phyloP scores from a whole-genome alignment of 176 grass and related monocot species.

The barley (Hordeum vulgare) region DNA sequence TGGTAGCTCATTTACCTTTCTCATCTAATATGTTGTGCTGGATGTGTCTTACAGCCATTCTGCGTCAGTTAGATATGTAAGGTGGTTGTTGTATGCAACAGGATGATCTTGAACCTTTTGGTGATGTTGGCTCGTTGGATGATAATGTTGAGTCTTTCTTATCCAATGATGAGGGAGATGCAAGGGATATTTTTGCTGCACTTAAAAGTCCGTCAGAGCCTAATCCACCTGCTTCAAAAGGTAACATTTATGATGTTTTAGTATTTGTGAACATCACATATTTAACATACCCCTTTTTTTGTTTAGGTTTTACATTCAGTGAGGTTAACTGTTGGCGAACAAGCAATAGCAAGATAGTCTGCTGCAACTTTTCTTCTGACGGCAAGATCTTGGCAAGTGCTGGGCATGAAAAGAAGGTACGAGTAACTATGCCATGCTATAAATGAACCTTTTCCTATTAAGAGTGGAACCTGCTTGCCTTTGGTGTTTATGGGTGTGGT shows the following conservation, averaged over 20 bases:
- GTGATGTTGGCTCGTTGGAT: conserved; percentile 83
- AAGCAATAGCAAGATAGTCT: conserved; percentile 91
- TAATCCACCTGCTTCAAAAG: conserved; percentile 62
- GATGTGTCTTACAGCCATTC: conserved; percentile 8
- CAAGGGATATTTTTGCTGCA: conserved; percentile 88
- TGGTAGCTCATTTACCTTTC: conserved; percentile 53
- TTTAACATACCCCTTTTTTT: neutral
- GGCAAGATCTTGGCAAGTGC: conserved; percentile 94
- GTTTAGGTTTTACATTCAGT: conserved; percentile 84
- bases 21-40: neutral
- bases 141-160: conserved; percentile 99
- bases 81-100: conserved; percentile 20
- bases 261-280: neutral
- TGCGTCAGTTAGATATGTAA: conserved; percentile 18
- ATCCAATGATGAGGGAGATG: conserved; percentile 84
- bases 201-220: conserved; percentile 62
- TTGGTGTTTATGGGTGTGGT: conserved; percentile 7
- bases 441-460: conserved; percentile 4
- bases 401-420: conserved; percentile 97
- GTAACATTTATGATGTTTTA: conserved; percentile 25
- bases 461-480: neutral
- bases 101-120: conserved; percentile 97
- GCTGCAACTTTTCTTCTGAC: conserved; percentile 95
- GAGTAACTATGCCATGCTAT: neutral
- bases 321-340: conserved; percentile 75